A percentile compares a stretch with the other conserved stretches of the same genome.
These are phyloP conservation scores for Bassia scoparia DNA, from an alignment of 148 eudicot species.

Conservation along the genomic window DNA sequence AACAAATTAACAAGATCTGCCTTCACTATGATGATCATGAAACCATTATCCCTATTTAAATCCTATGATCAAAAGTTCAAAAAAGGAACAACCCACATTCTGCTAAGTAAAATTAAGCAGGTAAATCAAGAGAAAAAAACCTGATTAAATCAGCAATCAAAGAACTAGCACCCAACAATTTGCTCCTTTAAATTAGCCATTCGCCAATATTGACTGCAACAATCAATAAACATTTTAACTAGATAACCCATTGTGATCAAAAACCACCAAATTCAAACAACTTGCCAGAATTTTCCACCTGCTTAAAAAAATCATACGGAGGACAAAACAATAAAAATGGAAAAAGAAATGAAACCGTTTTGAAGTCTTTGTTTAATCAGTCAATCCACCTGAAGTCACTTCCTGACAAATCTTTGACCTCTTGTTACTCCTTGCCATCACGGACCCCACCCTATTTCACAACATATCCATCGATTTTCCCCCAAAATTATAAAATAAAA, in stretches of 20 bases:
- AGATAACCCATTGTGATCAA: conserved; percentile 1
- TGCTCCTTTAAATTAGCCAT: conserved; percentile 94
- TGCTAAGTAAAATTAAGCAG: not conserved
- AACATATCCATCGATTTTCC: not conserved
- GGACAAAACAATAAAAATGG: not conserved
- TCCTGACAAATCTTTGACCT: conserved; percentile 91
- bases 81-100: not conserved
- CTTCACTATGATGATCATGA: too few species aligned
- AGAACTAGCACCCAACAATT: conserved; percentile 93
- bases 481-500: not conserved
- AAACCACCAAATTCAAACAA: not conserved
- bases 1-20: too few species aligned
- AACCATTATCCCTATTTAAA: too few species aligned
- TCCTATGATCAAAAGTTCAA: too few species aligned
- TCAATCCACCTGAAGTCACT: conserved; percentile 89
- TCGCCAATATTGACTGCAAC: conserved; percentile 76
- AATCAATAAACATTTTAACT: not conserved
- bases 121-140: conserved; percentile 24
- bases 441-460: conserved; percentile 82
- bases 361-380: conserved; percentile 91
- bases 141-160: conserved; percentile 98
- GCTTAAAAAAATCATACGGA: not conserved
- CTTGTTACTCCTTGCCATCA: conserved; percentile 90
- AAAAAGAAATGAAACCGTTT: conserved; percentile 50
- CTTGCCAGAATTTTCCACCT: not conserved